Base-by-base conservation (phyloP, 116 monocot genomes). In the Iris pallida region DNA sequence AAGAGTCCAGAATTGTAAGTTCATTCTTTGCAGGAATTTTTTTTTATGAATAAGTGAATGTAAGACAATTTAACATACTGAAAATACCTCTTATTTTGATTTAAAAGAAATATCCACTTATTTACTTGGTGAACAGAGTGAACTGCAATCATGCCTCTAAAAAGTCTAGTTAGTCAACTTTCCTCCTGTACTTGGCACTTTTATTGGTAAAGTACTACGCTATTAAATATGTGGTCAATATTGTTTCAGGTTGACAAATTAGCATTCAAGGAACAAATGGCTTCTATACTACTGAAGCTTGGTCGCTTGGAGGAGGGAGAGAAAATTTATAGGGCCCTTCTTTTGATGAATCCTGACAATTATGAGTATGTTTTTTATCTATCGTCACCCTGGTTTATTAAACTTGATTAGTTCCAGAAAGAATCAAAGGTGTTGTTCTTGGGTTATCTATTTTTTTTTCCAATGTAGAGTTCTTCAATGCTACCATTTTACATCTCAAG, bases 321-420 rank as follows among this genome's bases (percentile, higher is more conserved):
- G 76, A 92, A 87, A 76, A 76, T 89, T 55, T 92, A 89, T 68
- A 84, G 77, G 69, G 71, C 76, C 19, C 69, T 96, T 43, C 92
- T 96, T 66, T 72, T 76, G 57, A 89, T 96, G 96, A 96, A 96
- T 85, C 76, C 96, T 71, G 96, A 92, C 66, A 92, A 96, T 80
- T 92, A 96, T 73, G 80, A 74, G 96, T 92, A 87, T 69, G 69
- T 72, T 69, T 13, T 47, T 73, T 44, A 19, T 1, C 54, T n/a
- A 13, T 56, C 54, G 20, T 47, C 16, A 64, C 30, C 30, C 30
- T 30, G 30, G 30, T 3, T 30, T 30, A 30, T 30, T 30, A 30
- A n/a, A n/a, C n/a, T n/a, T n/a, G n/a, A n/a, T n/a, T n/a, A n/a
- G n/a, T n/a, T n/a, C n/a, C n/a, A n/a, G n/a, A n/a, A n/a, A n/a